Evolutionary conservation across 2,329 filamentous ascomycete genomes (phyloP).

Genomic region (Rugonectria rugulosa): DNA sequence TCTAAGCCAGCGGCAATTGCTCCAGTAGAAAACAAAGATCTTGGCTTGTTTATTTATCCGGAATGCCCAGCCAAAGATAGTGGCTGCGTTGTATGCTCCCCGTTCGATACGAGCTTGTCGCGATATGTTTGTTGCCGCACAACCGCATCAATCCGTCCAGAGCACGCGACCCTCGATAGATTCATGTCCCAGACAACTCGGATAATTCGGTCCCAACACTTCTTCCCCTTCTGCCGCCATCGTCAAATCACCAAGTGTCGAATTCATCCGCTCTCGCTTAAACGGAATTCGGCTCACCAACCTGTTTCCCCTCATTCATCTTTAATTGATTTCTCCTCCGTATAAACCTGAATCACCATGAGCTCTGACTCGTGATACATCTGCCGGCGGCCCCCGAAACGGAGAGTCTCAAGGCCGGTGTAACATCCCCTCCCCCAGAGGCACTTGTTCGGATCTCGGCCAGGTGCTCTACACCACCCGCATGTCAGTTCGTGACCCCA

Average conservation of each 20-base stretch:
- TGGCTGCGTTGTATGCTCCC: no score
- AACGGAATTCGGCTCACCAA: constrained; percentile 1
- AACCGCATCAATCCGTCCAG: not conserved
- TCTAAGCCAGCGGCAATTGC: no score
- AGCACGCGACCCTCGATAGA: no score
- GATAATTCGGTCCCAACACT: not conserved
- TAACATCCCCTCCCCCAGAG: constrained; percentile 3
- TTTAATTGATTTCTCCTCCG: not conserved
- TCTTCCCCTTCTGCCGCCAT: not conserved
- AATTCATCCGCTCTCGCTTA: constrained; percentile 21
- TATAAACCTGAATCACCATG: not conserved
- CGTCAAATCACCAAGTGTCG: not conserved
- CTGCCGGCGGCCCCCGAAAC: constrained; percentile 3
- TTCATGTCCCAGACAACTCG: no score
- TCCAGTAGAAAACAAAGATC: no score
- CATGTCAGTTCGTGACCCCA: not conserved
- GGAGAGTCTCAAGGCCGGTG: not conserved
- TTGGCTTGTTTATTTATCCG: no score
- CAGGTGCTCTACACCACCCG: constrained; percentile 1
- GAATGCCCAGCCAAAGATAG: no score
- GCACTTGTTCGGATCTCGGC: constrained; percentile 7
- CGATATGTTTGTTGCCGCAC: no score
- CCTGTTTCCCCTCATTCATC: not conserved
- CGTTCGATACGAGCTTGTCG: no score
- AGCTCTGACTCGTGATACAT: not conserved